Evolutionary conservation across 2,329 filamentous ascomycete genomes (phyloP), one percentile per base, ranked within the genome.

Genomic region (Xylaria sp.): DNA sequence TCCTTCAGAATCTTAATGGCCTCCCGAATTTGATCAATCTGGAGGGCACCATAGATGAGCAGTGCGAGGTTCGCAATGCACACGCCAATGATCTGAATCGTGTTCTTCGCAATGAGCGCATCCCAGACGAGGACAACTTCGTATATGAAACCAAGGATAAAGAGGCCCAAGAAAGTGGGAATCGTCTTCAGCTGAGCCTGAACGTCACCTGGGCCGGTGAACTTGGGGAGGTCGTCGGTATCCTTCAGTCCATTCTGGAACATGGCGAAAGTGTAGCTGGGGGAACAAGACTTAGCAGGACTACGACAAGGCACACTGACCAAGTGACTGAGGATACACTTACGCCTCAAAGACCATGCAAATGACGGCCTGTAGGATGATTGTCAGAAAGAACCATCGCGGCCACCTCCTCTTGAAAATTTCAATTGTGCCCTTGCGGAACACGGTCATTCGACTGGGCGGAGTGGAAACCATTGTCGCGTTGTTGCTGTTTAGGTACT

Each of bases 131-230:
- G 80, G 34, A 95, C 78, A 37, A 97, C 78, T 72, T 96, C 87
- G 77, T 97, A 99, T 59, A 99, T 75, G 77, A 96, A 97, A 62
- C 91, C 94, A 74, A 99, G 97, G 74, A 97, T 96, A 79, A 97
- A 96, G 52, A 99, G 85, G 23, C 93, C 91, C 60, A 99, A 81
- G 76, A 97, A 97, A 44, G 93, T 97, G 30, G 94, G 93, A 65
- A 99, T 96, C 0, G 92, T 87, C 71, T 81, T 83, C 67, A 81
- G 79, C 63, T 85, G 81, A 10, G 84, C 80, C 56, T 77, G 74
- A 49, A 78, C 75, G 13, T 72, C 63, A 35, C 76, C 71, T 59
- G 76, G 69, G 49, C 23, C 23, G 78, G 70, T 37, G 78, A 75
- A 10, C 73, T 66, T 42, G 83, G 23, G 23, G 5, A 30, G 73